Percentiles rank a stretch among this genome's conserved stretches.
Conservation (phyloP, 306 rosid genomes). For the barrel medic (Medicago truncatula) region MtrunA17r5.0-ANR NC_053045.1:42879001-42879500, state of each 20-base stretch:
- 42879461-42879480: too few species aligned
- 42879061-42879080: constrained; percentile 30
- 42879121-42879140: neutral
- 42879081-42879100: neutral
- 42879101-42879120: constrained; percentile 3
- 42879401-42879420: too few species aligned
- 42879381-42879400: neutral
- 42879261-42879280: constrained; percentile 46
- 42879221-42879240: constrained; percentile 47
- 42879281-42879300: constrained; percentile 21
- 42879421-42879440: neutral
- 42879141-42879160: neutral
- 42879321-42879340: too few species aligned
- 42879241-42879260: constrained; percentile 42
- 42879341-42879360: constrained; percentile 21
- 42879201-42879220: constrained; percentile 46
- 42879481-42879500: neutral
- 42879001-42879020: constrained; percentile 47
- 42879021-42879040: constrained; percentile 43
- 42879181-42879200: constrained; percentile 14
- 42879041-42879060: constrained; percentile 37
- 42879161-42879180: neutral
- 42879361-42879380: neutral
- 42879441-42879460: neutral
- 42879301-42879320: too few species aligned